Conservation (phyloP, 2,329 filamentous ascomycete species). For the Periglandula ipomoeae region DNA sequence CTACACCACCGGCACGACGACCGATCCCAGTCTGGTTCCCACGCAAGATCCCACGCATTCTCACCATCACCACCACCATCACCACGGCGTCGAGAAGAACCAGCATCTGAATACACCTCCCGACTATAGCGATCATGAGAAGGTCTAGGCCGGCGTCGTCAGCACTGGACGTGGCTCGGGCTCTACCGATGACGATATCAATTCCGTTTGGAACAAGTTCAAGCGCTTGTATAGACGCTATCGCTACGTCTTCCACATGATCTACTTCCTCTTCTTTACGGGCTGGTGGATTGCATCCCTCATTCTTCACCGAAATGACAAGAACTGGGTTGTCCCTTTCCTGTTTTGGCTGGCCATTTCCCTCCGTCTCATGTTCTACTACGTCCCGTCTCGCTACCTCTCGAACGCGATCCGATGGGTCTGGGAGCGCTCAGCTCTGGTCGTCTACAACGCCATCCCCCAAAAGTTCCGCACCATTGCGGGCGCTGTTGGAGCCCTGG, state of each 20-base stretch:
- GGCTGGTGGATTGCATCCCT: slow-evolving; percentile 72
- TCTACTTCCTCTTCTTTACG: slow-evolving; percentile 35
- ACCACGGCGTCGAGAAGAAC: slow-evolving; percentile 16
- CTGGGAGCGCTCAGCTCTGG: slow-evolving; percentile 58
- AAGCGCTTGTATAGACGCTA: slow-evolving; percentile 34
- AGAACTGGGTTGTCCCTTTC: slow-evolving; percentile 79
- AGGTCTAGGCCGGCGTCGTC: slow-evolving; percentile 24
- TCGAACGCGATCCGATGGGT: slow-evolving; percentile 55
- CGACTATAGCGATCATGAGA: slow-evolving; percentile 32
- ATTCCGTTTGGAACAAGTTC: slow-evolving; percentile 13
- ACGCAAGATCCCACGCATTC: slow-evolving; percentile 24
- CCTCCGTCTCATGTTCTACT: slow-evolving; percentile 64
- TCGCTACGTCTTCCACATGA: slow-evolving; percentile 36
- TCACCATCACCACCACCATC: slow-evolving; percentile 15
- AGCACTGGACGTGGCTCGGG: slow-evolving; percentile 18
- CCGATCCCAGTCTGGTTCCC: slow-evolving; percentile 26
- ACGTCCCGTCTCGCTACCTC: slow-evolving; percentile 59
- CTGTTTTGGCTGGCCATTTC: slow-evolving; percentile 68
- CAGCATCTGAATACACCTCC: slow-evolving; percentile 18
- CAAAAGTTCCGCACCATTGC: slow-evolving; percentile 53
- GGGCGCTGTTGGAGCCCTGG: slow-evolving; percentile 55
- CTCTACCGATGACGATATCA: slow-evolving; percentile 11
- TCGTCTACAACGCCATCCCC: slow-evolving; percentile 54
- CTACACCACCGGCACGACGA: slow-evolving; percentile 34
- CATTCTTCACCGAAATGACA: slow-evolving; percentile 60